Conservation (phyloP, 495 filamentous ascomycete genomes). For the Amphirosellinia nigrospora region DNA sequence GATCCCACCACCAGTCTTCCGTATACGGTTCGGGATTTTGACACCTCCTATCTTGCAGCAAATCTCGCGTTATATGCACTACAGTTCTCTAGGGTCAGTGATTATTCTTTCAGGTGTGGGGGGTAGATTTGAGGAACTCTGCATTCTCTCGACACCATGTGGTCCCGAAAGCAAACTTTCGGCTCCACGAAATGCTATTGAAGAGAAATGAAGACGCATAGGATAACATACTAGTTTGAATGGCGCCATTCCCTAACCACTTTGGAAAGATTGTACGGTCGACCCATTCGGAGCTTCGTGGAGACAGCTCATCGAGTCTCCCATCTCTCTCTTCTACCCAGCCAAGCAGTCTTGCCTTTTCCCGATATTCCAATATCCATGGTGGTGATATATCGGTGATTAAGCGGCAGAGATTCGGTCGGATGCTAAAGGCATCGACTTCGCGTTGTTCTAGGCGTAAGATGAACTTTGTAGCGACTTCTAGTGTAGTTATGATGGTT, state of each 20-base stretch:
- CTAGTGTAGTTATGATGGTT: background rate
- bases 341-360: background rate
- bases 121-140: background rate
- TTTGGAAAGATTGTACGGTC: slow-evolving; percentile 2
- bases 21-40: background rate
- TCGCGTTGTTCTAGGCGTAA: slow-evolving; percentile 8
- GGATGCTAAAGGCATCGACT: background rate
- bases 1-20: slow-evolving; percentile 10
- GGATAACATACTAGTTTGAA: background rate
- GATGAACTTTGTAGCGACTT: slow-evolving; percentile 1
- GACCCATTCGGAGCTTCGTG: background rate
- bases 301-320: background rate
- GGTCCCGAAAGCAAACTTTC: background rate
- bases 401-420: background rate
- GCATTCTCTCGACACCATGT: background rate
- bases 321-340: slow-evolving; percentile 8
- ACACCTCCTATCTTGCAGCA: background rate
- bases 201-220: background rate
- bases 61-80: background rate
- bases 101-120: background rate
- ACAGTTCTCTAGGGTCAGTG: background rate
- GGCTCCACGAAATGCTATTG: background rate
- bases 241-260: background rate
- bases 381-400: background rate
- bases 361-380: background rate